These are phyloP conservation scores for Canna indica DNA, from an alignment of 176 grass and related monocot genomes.

Conservation along the genomic window DNA sequence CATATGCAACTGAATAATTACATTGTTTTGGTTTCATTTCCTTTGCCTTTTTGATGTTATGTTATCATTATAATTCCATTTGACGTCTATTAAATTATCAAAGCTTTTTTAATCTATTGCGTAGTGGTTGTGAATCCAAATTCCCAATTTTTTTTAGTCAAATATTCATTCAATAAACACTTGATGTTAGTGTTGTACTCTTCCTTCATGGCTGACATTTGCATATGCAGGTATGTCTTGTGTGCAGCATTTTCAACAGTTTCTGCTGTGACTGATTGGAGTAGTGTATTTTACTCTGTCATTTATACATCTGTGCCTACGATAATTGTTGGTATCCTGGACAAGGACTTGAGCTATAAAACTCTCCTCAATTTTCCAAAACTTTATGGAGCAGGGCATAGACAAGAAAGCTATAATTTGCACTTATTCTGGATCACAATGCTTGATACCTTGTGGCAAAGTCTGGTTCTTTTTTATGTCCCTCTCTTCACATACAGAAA, in stretches of 20 bases:
- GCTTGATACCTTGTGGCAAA: constrained; percentile 99
- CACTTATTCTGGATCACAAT: constrained; percentile 98
- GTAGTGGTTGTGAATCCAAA: too few relatives aligned
- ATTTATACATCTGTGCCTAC: constrained; percentile 96
- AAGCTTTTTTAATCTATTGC: too few relatives aligned
- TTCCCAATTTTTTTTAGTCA: too few relatives aligned
- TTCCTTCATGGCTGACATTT: too few relatives aligned
- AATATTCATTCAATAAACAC: too few relatives aligned
- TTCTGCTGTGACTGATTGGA: constrained; percentile 97
- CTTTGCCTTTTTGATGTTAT: too few relatives aligned
- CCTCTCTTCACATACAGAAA: constrained; percentile 85
- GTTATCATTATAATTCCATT: too few relatives aligned
- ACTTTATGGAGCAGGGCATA: constrained; percentile 81
- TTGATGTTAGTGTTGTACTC: too few relatives aligned
- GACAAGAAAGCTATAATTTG: constrained; percentile 91
- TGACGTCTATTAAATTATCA: too few relatives aligned
- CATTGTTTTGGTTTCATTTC: too few relatives aligned
- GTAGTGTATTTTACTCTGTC: constrained; percentile 97
- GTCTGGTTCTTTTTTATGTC: constrained; percentile 96
- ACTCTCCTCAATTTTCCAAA: constrained; percentile 86
- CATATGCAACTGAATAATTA: too few relatives aligned
- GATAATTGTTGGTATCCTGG: constrained; percentile 84
- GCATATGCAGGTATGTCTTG: constrained; percentile 72
- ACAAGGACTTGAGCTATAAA: constrained; percentile 94
- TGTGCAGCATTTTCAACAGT: constrained; percentile 87